Base-by-base conservation (phyloP, 2,329 filamentous ascomycete genomes). In the Thermoascus crustaceus region DNA sequence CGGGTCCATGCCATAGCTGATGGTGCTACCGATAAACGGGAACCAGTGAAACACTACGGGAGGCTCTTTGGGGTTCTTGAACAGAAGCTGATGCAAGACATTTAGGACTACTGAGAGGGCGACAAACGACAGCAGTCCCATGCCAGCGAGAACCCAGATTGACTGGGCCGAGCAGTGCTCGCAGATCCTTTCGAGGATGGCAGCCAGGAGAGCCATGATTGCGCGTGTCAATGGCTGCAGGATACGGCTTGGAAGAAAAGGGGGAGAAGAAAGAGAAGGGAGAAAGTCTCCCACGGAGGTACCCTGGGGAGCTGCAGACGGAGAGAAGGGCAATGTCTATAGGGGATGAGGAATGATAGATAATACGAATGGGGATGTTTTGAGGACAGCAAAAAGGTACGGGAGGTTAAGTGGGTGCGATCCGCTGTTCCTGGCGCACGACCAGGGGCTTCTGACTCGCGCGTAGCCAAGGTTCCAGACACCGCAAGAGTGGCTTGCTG, bases 1-100 rank as follows among this genome's bases (percentile, higher is more conserved):
- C 2, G 77, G 53, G 55, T 96, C 86, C 64, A 95, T 95, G 61
- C 89, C 89, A 66, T 96, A 98, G 29, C 78, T 84, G 52, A 96
- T 71, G 41, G 91, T 95, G 68, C 82, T 95, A 45, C 89, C 89
- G 53, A 98, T 73, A 48, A 94, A 65, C 40, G 76, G 76, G 20
- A 80, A 62, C 70, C 67, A 75, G 60, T 80, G 76, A 60, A 80
- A 80, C 32, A 80, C 76, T 19, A 80, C 50, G 0, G 76, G 76
- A 19, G 84, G 84, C 58, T 87, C 82, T 58, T 87, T 83, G 34
- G 82, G 76, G 50, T 87, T 89, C 66, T 77, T 84, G 68, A 86
- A 78, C 43, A 95, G 67, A 38, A 93, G 50, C 64, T 96, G 89
- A 44, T 72, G 72, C 48, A 85, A 54, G 46, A 96, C 79, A 61